Evolutionary conservation across 2,329 filamentous ascomycete genomes (phyloP).

Genomic region (Acarospora socialis): DNA sequence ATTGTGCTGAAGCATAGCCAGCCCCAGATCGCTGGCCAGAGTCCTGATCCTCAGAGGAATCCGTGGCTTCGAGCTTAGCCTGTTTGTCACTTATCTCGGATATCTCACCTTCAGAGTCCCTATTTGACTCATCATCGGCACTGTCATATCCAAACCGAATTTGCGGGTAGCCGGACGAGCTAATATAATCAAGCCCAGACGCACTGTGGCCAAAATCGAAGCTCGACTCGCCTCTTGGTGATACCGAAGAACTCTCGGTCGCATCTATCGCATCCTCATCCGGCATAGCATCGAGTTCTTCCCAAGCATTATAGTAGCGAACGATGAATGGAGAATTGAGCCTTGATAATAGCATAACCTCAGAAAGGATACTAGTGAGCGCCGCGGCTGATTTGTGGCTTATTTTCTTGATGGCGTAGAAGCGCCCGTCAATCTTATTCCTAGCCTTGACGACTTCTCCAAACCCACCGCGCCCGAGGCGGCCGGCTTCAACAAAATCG

Average conservation of each 20-base stretch:
- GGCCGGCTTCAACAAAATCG: slow-evolving; percentile 82
- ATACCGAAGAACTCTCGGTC: slow-evolving; percentile 4
- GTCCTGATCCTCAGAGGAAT: not conserved
- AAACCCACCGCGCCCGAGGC: slow-evolving; percentile 85
- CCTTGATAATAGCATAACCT: slow-evolving; percentile 79
- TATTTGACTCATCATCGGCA: slow-evolving; percentile 25
- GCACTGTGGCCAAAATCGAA: slow-evolving; percentile 57
- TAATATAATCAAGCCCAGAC: slow-evolving; percentile 83
- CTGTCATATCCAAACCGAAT: slow-evolving; percentile 60
- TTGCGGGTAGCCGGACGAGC: slow-evolving; percentile 62
- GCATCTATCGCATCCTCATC: slow-evolving; percentile 27
- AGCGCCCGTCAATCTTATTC: slow-evolving; percentile 72
- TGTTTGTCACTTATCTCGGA: not conserved
- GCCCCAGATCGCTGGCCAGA: slow-evolving; percentile 27
- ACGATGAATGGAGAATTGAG: slow-evolving; percentile 82
- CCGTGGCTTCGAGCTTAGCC: no score
- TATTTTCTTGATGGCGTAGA: slow-evolving; percentile 96
- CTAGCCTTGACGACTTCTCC: slow-evolving; percentile 91
- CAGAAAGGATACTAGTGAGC: slow-evolving; percentile 52
- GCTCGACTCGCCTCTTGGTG: slow-evolving; percentile 8
- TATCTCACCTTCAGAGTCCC: slow-evolving; percentile 12
- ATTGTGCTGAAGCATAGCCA: slow-evolving; percentile 33
- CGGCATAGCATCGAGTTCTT: slow-evolving; percentile 33
- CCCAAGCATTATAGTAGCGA: slow-evolving; percentile 90
- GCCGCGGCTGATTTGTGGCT: slow-evolving; percentile 60